Conservation (phyloP, 73 alveolate species). For the Blepharisma japonicum region DNA sequence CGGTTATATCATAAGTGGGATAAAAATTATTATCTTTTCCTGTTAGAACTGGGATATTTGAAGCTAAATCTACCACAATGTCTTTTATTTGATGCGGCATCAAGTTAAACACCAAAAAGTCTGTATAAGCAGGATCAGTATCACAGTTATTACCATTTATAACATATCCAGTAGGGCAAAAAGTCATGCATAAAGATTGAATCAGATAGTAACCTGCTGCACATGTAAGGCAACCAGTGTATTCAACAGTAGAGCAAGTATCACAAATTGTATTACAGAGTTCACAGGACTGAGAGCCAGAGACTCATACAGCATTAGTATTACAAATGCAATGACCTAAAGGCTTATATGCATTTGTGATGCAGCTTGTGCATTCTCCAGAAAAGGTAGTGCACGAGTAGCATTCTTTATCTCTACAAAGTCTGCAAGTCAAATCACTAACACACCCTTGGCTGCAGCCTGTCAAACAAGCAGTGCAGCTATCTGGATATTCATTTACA, state of each 20-base stretch:
- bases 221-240: not conserved
- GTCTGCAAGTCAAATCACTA: not conserved
- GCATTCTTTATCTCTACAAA: not conserved
- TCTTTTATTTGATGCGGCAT: not conserved
- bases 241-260: not conserved
- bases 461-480: not conserved
- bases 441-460: not conserved
- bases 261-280: not conserved
- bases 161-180: slow-evolving; percentile 23
- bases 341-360: not conserved
- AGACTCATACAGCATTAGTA: not conserved
- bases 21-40: not conserved
- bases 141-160: not conserved
- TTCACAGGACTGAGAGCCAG: slow-evolving; percentile 5
- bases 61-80: not conserved
- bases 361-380: slow-evolving; percentile 1
- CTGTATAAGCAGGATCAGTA: not conserved
- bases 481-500: not conserved
- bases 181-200: slow-evolving; percentile 14
- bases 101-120: not conserved
- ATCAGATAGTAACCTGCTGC: not conserved
- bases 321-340: not conserved
- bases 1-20: not conserved
- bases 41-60: not conserved
- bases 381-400: not conserved